These are phyloP conservation scores for Metschnikowia vanudenii DNA, from an alignment of 805 yeast species.

Conservation along the genomic window DNA sequence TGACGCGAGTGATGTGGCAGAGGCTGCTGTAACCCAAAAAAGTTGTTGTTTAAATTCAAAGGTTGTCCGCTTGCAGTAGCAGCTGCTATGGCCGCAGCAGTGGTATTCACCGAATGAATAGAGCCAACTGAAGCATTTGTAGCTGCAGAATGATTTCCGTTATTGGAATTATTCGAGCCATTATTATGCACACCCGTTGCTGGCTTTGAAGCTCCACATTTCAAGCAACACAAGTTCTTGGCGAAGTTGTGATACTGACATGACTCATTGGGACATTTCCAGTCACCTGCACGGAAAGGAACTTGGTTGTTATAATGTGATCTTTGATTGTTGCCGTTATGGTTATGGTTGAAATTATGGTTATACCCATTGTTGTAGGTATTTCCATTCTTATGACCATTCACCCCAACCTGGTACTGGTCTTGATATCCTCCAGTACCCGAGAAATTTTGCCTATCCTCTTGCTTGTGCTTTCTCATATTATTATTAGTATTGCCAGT, in stretches of 20 bases:
- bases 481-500: background rate
- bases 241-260: slow-evolving; percentile 93
- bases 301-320: slow-evolving; percentile 48
- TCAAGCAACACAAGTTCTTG: slow-evolving; percentile 78
- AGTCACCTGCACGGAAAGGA: slow-evolving; percentile 96
- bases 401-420: slow-evolving; percentile 11
- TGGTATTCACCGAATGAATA: slow-evolving; percentile 38
- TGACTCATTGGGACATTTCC: slow-evolving; percentile 81
- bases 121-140: slow-evolving; percentile 8
- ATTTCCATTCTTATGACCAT: slow-evolving; percentile 17
- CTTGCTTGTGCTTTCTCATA: slow-evolving; percentile 13
- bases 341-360: slow-evolving; percentile 18
- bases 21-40: slow-evolving; percentile 35
- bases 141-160: slow-evolving; percentile 3
- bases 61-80: slow-evolving; percentile 50
- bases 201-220: slow-evolving; percentile 77
- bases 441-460: slow-evolving; percentile 15
- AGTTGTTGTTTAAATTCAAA: slow-evolving; percentile 33
- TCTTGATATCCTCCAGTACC: slow-evolving; percentile 13
- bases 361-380: slow-evolving; percentile 13
- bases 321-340: slow-evolving; percentile 18
- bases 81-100: slow-evolving; percentile 48
- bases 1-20: slow-evolving; percentile 28
- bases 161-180: background rate
- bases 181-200: slow-evolving; percentile 23